Evolutionary conservation across 495 filamentous ascomycete species (phyloP).

Genomic region (Penicillium diatomitis): DNA sequence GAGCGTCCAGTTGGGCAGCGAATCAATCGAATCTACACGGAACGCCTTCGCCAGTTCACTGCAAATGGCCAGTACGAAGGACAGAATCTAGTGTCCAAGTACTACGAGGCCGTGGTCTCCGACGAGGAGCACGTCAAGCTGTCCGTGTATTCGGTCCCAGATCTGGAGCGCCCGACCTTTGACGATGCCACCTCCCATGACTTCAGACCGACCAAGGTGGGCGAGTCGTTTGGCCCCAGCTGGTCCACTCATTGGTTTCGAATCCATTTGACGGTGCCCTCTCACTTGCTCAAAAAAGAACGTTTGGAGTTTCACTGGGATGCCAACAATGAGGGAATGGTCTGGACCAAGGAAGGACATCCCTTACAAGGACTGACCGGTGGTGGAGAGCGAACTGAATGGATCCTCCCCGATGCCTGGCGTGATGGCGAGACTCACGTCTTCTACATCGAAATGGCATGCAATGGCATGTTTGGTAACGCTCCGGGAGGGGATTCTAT

Average conservation of each 20-base stretch:
- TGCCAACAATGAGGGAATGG: conserved; percentile 78
- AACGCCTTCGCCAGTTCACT: conserved; percentile 75
- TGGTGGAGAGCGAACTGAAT: conserved; percentile 81
- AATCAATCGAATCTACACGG: conserved; percentile 79
- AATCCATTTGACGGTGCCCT: conserved; percentile 66
- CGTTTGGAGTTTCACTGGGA: conserved; percentile 94
- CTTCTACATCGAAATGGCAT: conserved; percentile 97
- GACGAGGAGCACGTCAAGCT: conserved; percentile 74
- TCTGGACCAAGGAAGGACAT: conserved; percentile 82
- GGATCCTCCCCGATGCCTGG: conserved; percentile 73
- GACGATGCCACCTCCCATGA: conserved; percentile 73
- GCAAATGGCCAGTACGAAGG: conserved; percentile 69
- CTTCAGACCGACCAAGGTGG: conserved; percentile 67
- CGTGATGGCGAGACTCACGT: conserved; percentile 77
- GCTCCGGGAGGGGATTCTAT: conserved; percentile 75
- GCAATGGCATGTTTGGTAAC: conserved; percentile 98
- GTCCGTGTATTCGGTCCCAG: conserved; percentile 75
- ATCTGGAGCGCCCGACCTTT: conserved; percentile 76
- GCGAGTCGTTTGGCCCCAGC: conserved; percentile 78
- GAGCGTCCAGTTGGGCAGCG: conserved; percentile 66
- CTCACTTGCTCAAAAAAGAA: conserved; percentile 58
- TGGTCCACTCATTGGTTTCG: conserved; percentile 99
- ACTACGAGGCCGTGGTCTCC: conserved; percentile 63
- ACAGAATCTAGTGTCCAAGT: conserved; percentile 69
- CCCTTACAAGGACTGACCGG: conserved; percentile 90